phyloP scores from a whole-genome alignment of 352 stramenopile genomes.

The Aphanomyces stellatus region DNA sequence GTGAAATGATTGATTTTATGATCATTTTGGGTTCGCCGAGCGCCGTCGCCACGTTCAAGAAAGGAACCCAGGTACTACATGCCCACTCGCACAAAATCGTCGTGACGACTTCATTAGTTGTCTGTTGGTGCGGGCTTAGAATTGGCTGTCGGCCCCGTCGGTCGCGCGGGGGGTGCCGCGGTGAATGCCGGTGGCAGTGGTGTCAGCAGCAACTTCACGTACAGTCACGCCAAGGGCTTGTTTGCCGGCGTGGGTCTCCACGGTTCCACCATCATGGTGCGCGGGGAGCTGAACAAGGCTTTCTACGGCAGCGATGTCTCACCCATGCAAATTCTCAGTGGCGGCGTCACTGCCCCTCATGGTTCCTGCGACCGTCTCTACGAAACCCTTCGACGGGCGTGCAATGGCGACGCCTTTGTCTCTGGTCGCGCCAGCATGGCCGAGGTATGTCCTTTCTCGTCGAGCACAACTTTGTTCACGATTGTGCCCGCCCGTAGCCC shows the following conservation, averaged over 20 bases:
- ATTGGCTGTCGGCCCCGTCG: constrained; percentile 60
- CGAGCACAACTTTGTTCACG: background rate
- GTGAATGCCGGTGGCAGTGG: constrained; percentile 70
- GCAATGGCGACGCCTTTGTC: background rate
- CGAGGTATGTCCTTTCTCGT: too few relatives aligned
- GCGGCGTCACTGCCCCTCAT: constrained; percentile 50
- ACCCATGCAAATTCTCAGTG: constrained; percentile 73
- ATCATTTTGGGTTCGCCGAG: constrained; percentile 69
- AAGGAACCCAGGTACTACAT: constrained; percentile 52
- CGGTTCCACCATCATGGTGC: constrained; percentile 74
- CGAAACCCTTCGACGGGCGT: constrained; percentile 51
- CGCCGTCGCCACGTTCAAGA: constrained; percentile 77
- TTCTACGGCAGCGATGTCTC: constrained; percentile 78
- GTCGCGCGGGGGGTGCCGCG: constrained; percentile 55
- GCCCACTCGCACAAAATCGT: background rate
- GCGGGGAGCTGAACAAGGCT: constrained; percentile 74
- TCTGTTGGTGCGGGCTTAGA: constrained; percentile 70
- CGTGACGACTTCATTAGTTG: background rate
- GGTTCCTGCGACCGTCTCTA: constrained; percentile 61
- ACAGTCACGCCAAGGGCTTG: constrained; percentile 72
- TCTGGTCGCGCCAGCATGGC: constrained; percentile 1
- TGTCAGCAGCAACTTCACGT: constrained; percentile 78
- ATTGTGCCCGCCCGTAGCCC: background rate
- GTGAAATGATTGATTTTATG: constrained; percentile 85
- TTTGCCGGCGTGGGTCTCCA: constrained; percentile 75